Conservation (phyloP, 257 asterid genomes). For the Verbascum thapsus region DNA sequence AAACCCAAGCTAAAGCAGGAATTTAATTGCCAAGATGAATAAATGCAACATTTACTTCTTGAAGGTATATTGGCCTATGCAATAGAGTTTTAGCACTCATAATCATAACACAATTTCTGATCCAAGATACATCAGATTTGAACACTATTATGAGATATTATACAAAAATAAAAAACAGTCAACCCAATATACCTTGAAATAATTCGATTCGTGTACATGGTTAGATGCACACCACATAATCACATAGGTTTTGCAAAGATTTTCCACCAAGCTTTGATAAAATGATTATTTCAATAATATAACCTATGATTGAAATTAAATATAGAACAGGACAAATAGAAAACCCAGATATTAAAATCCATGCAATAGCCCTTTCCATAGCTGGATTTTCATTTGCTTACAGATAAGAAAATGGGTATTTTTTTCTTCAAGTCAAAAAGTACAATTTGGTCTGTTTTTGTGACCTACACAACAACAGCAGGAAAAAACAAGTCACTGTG, state of each 20-base stretch:
- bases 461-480: slow-evolving; percentile 28
- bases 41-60: no score
- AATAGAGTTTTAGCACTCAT: no score
- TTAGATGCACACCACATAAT: slow-evolving; percentile 22
- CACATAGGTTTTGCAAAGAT: not conserved
- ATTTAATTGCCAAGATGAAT: no score
- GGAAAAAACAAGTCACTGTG: slow-evolving; percentile 9
- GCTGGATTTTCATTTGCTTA: slow-evolving; percentile 30
- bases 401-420: slow-evolving; percentile 21
- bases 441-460: slow-evolving; percentile 27
- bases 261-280: slow-evolving; percentile 22
- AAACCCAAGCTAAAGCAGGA: no score
- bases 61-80: no score
- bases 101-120: no score
- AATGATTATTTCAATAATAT: slow-evolving; percentile 28
- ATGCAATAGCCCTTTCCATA: slow-evolving; percentile 27
- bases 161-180: not conserved
- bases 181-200: not conserved
- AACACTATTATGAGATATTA: no score
- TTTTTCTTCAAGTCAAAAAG: slow-evolving; percentile 26
- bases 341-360: slow-evolving; percentile 36
- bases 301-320: slow-evolving; percentile 21
- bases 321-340: slow-evolving; percentile 29
- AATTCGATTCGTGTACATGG: slow-evolving; percentile 15
- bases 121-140: no score